A percentile compares a stretch with the other conserved stretches of the same genome.
Evolutionary conservation across 495 filamentous ascomycete species (phyloP).

Genomic region (Umbilicaria muhlenbergii): DNA sequence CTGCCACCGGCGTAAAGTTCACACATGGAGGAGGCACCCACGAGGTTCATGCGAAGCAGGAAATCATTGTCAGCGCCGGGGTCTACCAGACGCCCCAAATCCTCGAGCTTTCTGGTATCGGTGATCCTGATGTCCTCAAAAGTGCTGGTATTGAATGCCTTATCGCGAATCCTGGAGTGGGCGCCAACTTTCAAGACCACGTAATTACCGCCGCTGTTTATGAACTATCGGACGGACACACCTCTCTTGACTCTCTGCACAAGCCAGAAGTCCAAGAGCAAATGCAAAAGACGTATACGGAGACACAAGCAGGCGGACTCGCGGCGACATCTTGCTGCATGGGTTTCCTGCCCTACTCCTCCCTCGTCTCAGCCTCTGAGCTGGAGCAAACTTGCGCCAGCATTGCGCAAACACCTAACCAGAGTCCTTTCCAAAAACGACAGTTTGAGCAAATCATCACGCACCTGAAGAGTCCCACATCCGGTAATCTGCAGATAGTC

Average conservation of each 20-base stretch:
- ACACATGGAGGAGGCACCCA: constrained; percentile 7
- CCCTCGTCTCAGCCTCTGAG: no score
- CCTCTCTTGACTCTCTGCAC: constrained; percentile 4
- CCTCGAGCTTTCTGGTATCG: constrained; percentile 38
- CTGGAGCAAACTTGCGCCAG: no score
- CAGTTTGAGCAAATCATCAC: constrained; percentile 15
- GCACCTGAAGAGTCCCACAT: constrained; percentile 13
- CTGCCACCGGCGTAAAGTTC: constrained; percentile 18
- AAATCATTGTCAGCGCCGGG: constrained; percentile 38
- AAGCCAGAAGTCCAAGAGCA: neutral
- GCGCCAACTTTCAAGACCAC: constrained; percentile 33
- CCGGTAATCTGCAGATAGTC: constrained; percentile 16
- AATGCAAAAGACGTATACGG: constrained; percentile 1
- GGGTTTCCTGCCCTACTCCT: neutral
- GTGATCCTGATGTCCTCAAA: constrained; percentile 17
- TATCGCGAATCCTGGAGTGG: constrained; percentile 25
- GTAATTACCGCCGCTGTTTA: constrained; percentile 4
- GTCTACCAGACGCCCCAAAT: constrained; percentile 32
- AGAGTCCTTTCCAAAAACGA: constrained; percentile 11
- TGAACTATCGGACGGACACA: constrained; percentile 1
- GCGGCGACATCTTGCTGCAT: neutral
- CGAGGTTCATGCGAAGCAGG: constrained; percentile 16
- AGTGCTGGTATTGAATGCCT: constrained; percentile 19
- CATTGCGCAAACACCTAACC: no score
- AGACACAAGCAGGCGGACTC: constrained; percentile 3